Base-by-base conservation (phyloP, 805 yeast species). In the Alloascoidea hylecoeti region DNA sequence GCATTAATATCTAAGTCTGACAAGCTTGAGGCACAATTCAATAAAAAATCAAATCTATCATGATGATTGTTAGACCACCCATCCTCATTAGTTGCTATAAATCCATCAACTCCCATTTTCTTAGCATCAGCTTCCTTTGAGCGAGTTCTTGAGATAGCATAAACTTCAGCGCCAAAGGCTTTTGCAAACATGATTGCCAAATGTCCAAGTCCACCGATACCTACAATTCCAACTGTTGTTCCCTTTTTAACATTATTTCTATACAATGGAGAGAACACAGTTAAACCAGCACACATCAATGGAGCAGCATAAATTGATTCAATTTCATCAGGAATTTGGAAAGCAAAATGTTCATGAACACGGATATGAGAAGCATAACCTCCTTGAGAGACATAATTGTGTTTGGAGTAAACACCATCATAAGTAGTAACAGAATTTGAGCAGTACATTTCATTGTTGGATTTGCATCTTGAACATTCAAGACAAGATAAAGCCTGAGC, bases 231-330 rank as follows among this genome's bases (percentile, higher is more conserved):
- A 37, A 76, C 78, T 35, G 57, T 63, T 43, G 61, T 61, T 38
- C 72, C 73, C 36, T 66, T 63, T 40, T 67, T 71, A 47, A 59
- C 62, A 28, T 64, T 66, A 39, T 62, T 61, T 52, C 60, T 56
- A 35, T 50, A 60, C 46, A 80, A 56, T 39, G 89, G 89, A 4
- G 82, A 69, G 59, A 61, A 79, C 12, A 73, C 76, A 9, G 89
- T 80, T 51, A 77, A 60, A 39, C 89, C 89, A 40, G 84, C 89
- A 62, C 89, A 80, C 60, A 78, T 58, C 58, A 80, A 59, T 38
- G 88, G 86, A 3, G 85, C 86, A 18, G 74, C 83, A 17, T 63
- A 58, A 27, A 64, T 70, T 35, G 71, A 61, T 28, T 68, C 61
- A 33, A 75, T 48, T 13, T 47, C 54, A 12, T 70, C 70, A 35